Conservation (phyloP, 257 asterid species). For the Haberlea rhodopensis region DNA sequence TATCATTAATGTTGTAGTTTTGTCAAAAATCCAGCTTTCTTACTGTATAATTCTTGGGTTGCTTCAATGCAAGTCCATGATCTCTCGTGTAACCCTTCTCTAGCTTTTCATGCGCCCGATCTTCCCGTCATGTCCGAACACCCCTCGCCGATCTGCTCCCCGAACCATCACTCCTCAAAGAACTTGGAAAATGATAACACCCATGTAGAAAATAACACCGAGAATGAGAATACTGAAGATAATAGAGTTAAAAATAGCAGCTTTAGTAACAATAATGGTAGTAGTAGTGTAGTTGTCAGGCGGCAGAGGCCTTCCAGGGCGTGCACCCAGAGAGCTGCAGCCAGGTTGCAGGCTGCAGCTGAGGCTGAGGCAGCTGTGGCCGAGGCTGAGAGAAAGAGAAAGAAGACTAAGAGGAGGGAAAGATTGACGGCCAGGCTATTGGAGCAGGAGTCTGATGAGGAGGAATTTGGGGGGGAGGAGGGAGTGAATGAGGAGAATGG, state of each 20-base stretch:
- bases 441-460: conserved; percentile 62
- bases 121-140: conserved; percentile 42
- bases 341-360: conserved; percentile 80
- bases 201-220: conserved; percentile 29
- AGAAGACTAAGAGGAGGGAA: conserved; percentile 53
- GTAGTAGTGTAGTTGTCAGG: conserved; percentile 42
- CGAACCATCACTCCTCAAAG: conserved; percentile 31
- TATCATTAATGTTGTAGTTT: conserved; percentile 14
- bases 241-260: conserved; percentile 31
- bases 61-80: conserved; percentile 53
- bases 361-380: conserved; percentile 71
- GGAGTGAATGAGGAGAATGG: conserved; percentile 40
- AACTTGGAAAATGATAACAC: conserved; percentile 25
- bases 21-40: conserved; percentile 29
- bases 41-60: conserved; percentile 21
- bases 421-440: conserved; percentile 48
- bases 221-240: conserved; percentile 27
- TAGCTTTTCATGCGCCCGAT: conserved; percentile 40
- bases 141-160: conserved; percentile 71
- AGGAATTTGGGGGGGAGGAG: conserved; percentile 29
- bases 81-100: conserved; percentile 39
- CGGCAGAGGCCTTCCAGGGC: conserved; percentile 97
- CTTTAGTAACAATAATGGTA: conserved; percentile 33
- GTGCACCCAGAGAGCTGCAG: conserved; percentile 89
- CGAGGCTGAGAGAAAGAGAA: conserved; percentile 58